Evolutionary conservation across 2,329 filamentous ascomycete genomes (phyloP).

Genomic region (Cladosporium sp.): DNA sequence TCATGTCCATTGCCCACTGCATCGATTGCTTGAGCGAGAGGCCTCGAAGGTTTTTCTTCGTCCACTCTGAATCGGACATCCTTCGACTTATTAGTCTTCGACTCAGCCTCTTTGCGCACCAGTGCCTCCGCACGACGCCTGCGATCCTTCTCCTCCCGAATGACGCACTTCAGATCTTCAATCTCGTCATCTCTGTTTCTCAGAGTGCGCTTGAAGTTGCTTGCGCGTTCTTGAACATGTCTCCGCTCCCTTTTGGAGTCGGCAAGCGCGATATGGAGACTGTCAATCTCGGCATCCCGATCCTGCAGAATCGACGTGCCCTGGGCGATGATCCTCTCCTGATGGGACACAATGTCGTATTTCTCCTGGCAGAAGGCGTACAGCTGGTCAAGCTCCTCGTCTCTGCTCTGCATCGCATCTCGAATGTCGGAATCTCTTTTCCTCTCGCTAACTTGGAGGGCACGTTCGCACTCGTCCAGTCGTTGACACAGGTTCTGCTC

Average conservation of each 20-base stretch:
- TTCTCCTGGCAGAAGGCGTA: conserved; percentile 3
- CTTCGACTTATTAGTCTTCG: not conserved
- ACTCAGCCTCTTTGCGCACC: not conserved
- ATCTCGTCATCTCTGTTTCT: not conserved
- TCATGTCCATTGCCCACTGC: not conserved
- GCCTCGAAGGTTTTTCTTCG: not conserved
- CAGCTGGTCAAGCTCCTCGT: conserved; percentile 7
- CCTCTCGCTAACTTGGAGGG: not conserved
- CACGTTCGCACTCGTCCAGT: not conserved
- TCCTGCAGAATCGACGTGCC: conserved; percentile 5
- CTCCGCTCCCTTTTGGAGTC: not conserved
- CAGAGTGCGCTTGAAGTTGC: not conserved
- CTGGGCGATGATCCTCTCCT: conserved; percentile 8
- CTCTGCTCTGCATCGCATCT: not conserved
- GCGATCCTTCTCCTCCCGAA: not conserved
- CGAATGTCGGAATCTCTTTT: not conserved
- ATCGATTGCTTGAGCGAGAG: not conserved
- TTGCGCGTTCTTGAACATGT: not conserved
- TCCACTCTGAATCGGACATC: not conserved
- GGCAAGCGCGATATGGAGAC: not conserved
- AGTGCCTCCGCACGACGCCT: not conserved
- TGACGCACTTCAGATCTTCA: not conserved
- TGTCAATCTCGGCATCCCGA: conserved; percentile 7
- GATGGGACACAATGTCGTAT: not conserved
- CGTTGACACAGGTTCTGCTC: not conserved